Evolutionary conservation across 495 filamentous ascomycete genomes (phyloP).

Genomic region (Talaromyces borbonicus): DNA sequence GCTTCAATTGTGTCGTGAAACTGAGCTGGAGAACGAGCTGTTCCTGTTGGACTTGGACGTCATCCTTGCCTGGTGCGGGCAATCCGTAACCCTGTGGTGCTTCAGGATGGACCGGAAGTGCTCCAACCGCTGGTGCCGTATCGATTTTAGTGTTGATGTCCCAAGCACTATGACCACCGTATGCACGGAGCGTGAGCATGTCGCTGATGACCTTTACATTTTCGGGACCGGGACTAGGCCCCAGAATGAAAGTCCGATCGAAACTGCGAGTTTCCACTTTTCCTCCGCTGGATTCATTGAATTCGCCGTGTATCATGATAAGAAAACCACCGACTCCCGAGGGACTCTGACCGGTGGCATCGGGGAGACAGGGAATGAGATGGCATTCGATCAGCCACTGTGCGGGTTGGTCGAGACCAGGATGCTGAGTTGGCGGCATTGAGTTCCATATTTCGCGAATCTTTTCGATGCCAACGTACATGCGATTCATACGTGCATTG

Average conservation of each 20-base stretch:
- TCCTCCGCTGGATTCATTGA: constrained; percentile 53
- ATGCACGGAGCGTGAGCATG: constrained; percentile 59
- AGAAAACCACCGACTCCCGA: constrained; percentile 67
- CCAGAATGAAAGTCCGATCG: constrained; percentile 74
- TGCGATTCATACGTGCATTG: constrained; percentile 49
- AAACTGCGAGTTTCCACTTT: constrained; percentile 63
- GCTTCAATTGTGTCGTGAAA: constrained; percentile 59
- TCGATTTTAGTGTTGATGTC: constrained; percentile 32
- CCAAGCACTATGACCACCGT: constrained; percentile 53
- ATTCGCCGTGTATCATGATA: constrained; percentile 73
- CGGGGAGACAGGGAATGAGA: constrained; percentile 58
- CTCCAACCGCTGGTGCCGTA: constrained; percentile 12
- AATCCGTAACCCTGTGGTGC: constrained; percentile 32
- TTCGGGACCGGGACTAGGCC: constrained; percentile 54
- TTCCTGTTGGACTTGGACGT: constrained; percentile 44
- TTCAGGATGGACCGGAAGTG: constrained; percentile 14
- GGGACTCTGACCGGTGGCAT: constrained; percentile 53
- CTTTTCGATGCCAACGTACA: constrained; percentile 51
- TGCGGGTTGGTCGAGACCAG: constrained; percentile 50
- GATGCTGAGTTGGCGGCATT: constrained; percentile 69
- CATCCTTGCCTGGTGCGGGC: constrained; percentile 28
- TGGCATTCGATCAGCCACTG: constrained; percentile 81
- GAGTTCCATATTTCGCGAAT: constrained; percentile 58
- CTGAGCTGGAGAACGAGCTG: constrained; percentile 56
- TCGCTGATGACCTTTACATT: constrained; percentile 74